Evolutionary conservation across 176 grass and related monocot genomes (phyloP).

Genomic region (maize (Zea mays)): DNA sequence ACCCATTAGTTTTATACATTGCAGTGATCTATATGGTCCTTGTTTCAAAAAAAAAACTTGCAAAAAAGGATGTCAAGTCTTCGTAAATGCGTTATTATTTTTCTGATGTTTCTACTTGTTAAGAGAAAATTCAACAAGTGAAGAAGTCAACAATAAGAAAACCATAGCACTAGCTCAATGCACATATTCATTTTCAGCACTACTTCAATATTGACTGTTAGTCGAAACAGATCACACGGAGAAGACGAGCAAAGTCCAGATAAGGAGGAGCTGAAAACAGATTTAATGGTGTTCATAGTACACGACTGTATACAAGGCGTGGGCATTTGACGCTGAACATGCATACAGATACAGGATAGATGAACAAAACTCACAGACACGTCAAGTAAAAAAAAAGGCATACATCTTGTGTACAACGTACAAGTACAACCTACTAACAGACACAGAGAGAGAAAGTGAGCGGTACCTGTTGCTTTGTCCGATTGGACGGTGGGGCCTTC

Average conservation of each 20-base stretch:
- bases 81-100: background rate
- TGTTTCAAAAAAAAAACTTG: background rate
- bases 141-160: background rate
- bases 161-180: background rate
- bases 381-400: slow-evolving; percentile 1
- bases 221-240: background rate
- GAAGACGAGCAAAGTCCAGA: background rate
- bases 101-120: background rate
- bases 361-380: slow-evolving; percentile 15
- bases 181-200: background rate
- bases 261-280: background rate
- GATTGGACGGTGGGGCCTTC: slow-evolving; percentile 18
- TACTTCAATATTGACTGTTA: background rate
- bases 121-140: background rate
- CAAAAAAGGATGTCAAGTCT: background rate
- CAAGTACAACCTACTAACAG: background rate
- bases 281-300: background rate
- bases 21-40: background rate
- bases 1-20: slow-evolving; percentile 6
- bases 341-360: background rate
- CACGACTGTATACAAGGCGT: background rate
- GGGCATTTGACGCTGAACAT: background rate
- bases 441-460: background rate
- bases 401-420: background rate
- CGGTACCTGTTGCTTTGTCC: slow-evolving; percentile 62